phyloP scores from a whole-genome alignment of 2,329 filamentous ascomycete species.

The Fusarium aywerte region DNA sequence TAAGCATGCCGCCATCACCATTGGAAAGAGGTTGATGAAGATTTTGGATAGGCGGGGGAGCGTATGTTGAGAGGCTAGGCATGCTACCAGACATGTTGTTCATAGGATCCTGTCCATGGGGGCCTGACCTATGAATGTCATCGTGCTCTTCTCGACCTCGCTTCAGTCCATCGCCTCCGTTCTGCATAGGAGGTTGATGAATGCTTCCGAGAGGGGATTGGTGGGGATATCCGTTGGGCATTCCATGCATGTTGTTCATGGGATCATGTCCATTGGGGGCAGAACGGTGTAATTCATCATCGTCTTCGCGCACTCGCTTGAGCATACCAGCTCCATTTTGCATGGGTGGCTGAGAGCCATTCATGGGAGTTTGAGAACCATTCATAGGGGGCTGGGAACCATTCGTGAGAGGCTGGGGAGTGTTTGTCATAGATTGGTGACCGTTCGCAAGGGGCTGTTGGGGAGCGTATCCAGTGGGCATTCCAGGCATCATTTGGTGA shows the following conservation, averaged over 20 bases:
- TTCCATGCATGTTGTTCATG: constrained; percentile 67
- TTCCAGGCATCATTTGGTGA: constrained; percentile 28
- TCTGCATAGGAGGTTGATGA: constrained; percentile 59
- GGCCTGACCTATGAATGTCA: constrained; percentile 66
- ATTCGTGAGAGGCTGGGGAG: constrained; percentile 20
- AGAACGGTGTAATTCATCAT: constrained; percentile 68
- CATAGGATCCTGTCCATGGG: constrained; percentile 77
- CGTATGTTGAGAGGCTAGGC: constrained; percentile 68
- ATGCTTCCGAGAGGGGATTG: constrained; percentile 59
- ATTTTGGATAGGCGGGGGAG: constrained; percentile 63
- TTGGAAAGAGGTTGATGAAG: constrained; percentile 59
- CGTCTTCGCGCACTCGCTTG: constrained; percentile 66
- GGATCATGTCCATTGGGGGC: constrained; percentile 77
- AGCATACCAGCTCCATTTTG: constrained; percentile 70
- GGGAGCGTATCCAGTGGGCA: constrained; percentile 22
- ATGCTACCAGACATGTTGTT: constrained; percentile 70
- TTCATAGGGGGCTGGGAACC: constrained; percentile 33
- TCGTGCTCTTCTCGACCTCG: constrained; percentile 70
- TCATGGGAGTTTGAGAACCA: constrained; percentile 21
- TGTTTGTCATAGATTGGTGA: constrained; percentile 20
- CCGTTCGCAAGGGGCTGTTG: constrained; percentile 19
- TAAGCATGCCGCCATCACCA: constrained; percentile 62
- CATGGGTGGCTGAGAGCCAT: constrained; percentile 46
- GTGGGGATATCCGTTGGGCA: constrained; percentile 72
- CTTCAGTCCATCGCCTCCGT: constrained; percentile 66